A percentile compares a stretch with the other conserved stretches of the same genome.
These are phyloP conservation scores for Gigaspora rosea DNA, from an alignment of 192 early-diverging fungal species.

Conservation along the genomic window DNA sequence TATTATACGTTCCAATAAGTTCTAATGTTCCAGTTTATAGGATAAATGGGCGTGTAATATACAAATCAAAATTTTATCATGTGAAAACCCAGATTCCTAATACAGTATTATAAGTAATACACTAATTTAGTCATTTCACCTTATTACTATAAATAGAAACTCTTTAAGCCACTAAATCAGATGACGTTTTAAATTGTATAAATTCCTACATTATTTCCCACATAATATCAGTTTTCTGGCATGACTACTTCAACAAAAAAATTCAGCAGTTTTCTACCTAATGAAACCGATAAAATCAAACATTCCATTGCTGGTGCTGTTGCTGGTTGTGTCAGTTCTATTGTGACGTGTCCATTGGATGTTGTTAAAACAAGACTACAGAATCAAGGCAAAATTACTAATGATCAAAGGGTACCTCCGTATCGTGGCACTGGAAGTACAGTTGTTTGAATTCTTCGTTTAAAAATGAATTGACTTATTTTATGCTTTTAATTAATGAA, in stretches of 20 bases:
- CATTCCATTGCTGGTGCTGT: constrained; percentile 82
- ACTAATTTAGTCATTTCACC: too few species aligned
- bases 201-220: too few species aligned
- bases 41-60: too few species aligned
- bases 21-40: too few species aligned
- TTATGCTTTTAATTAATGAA: too few species aligned
- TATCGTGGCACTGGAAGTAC: constrained; percentile 64
- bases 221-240: not conserved
- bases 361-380: constrained; percentile 94
- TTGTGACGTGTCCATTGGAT: constrained; percentile 89
- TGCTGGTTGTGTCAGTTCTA: constrained; percentile 77
- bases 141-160: too few species aligned
- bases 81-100: too few species aligned
- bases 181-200: too few species aligned
- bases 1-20: too few species aligned
- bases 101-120: too few species aligned
- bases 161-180: too few species aligned
- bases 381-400: constrained; percentile 63
- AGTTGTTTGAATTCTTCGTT: not conserved
- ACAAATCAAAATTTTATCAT: too few species aligned
- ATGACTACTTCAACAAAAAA: constrained; percentile 17
- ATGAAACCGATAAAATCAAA: constrained; percentile 59
- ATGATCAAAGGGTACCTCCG: constrained; percentile 33
- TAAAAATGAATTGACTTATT: not conserved
- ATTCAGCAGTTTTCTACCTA: not conserved